Evolutionary conservation across 1,284 basidiomycete species (phyloP).

Genomic region (Ustilago sp.): DNA sequence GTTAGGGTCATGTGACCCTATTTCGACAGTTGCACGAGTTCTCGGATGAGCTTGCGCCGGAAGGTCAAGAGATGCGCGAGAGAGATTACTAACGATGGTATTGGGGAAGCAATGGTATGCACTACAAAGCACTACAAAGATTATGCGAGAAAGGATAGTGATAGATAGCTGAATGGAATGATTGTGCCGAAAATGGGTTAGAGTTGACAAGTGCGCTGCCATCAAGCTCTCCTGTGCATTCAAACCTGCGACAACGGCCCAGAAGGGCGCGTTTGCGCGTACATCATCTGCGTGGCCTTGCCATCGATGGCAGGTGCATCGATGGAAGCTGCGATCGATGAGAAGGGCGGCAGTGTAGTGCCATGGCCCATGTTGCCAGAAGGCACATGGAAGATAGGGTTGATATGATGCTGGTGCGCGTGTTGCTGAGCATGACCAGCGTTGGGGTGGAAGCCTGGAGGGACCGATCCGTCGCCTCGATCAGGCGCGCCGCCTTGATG

Average conservation of each 20-base stretch:
- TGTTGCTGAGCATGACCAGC: constrained; percentile 23
- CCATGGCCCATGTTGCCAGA: constrained; percentile 25
- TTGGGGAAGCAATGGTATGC: constrained; percentile 31
- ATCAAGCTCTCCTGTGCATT: background rate
- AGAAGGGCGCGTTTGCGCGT: constrained; percentile 29
- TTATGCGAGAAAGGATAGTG: constrained; percentile 24
- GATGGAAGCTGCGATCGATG: constrained; percentile 55
- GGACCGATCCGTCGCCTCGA: constrained; percentile 17
- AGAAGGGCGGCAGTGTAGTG: constrained; percentile 56
- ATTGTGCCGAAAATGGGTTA: background rate
- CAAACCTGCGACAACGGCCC: constrained; percentile 35
- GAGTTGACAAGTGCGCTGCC: background rate
- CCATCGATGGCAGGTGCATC: constrained; percentile 32
- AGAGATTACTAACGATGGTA: constrained; percentile 26
- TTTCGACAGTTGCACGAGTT: too few relatives aligned
- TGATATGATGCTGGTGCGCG: constrained; percentile 44
- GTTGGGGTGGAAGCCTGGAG: constrained; percentile 15
- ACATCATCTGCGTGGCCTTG: constrained; percentile 42
- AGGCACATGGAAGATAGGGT: constrained; percentile 58
- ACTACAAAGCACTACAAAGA: constrained; percentile 11
- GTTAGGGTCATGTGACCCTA: too few relatives aligned
- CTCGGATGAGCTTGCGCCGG: too few relatives aligned
- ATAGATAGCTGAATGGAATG: constrained; percentile 1
- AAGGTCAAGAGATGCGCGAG: background rate
- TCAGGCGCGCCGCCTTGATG: constrained; percentile 21